A percentile compares a stretch with the other conserved stretches of the same genome.
phyloP scores from a whole-genome alignment of 2,329 filamentous ascomycete genomes.

The Epichloe sibirici region DNA sequence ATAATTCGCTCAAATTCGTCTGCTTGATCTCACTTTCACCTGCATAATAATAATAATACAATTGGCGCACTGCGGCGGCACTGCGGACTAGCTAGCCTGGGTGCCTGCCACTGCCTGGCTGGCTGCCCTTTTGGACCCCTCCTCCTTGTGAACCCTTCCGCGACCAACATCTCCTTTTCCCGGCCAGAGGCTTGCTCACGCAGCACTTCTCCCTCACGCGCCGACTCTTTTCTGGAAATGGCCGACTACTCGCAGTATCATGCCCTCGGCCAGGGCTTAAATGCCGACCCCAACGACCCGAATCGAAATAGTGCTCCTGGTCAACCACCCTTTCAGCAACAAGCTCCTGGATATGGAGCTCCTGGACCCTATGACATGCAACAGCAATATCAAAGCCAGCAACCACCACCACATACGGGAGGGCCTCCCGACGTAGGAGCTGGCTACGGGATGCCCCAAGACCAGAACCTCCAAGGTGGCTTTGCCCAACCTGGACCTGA shows the following conservation, averaged over 20 bases:
- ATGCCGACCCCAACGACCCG: constrained; percentile 42
- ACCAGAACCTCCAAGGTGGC: constrained; percentile 15
- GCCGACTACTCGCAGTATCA: constrained; percentile 45
- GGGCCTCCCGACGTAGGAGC: constrained; percentile 3
- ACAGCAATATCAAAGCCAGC: constrained; percentile 5
- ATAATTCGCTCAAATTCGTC: background rate
- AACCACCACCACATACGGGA: background rate
- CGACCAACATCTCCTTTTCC: constrained; percentile 2
- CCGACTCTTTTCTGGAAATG: constrained; percentile 28
- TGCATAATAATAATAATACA: background rate
- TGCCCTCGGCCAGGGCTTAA: constrained; percentile 42
- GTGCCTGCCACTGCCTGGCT: background rate
- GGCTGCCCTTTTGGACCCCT: constrained; percentile 2
- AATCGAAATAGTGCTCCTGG: constrained; percentile 34
- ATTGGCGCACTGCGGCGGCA: background rate
- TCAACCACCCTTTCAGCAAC: constrained; percentile 44
- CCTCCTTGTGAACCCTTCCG: background rate
- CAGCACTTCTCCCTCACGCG: background rate
- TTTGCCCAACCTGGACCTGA: constrained; percentile 28
- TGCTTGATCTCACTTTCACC: background rate
- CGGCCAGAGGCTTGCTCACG: constrained; percentile 3
- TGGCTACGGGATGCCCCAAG: constrained; percentile 23
- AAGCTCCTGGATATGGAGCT: constrained; percentile 14
- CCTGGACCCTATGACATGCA: constrained; percentile 9
- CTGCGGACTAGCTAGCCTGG: background rate